Percentiles rank a stretch among this genome's conserved stretches.
phyloP scores from a whole-genome alignment of 179 eudicot species.

The Drosera spatulata region DNA sequence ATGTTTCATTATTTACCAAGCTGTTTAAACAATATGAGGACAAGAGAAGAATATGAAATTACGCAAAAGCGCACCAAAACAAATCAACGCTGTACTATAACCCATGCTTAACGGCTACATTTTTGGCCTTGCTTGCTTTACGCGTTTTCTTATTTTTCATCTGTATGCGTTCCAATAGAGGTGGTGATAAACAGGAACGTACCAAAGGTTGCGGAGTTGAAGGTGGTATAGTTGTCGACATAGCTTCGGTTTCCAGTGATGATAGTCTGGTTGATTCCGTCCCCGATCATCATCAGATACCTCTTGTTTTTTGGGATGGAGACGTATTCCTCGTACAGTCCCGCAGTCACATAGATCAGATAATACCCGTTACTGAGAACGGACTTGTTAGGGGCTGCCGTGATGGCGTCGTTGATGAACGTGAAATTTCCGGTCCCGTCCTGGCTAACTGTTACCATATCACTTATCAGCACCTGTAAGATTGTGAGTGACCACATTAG shows the following conservation, averaged over 20 bases:
- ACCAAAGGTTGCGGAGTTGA: constrained; percentile 73
- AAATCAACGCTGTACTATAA: too few species aligned
- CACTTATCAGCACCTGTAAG: constrained; percentile 18
- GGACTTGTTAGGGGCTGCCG: constrained; percentile 48
- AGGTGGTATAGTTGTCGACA: constrained; percentile 66
- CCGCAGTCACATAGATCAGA: constrained; percentile 50
- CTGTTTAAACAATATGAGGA: too few species aligned
- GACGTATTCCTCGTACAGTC: constrained; percentile 60
- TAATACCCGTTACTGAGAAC: constrained; percentile 38
- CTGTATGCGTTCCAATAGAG: too few species aligned
- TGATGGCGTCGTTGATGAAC: constrained; percentile 44
- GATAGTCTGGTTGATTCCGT: constrained; percentile 70
- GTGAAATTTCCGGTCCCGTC: constrained; percentile 54
- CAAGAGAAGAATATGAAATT: too few species aligned
- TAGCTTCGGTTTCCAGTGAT: constrained; percentile 64
- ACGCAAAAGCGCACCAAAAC: too few species aligned
- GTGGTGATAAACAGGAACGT: constrained; percentile 7
- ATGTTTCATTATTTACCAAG: too few species aligned
- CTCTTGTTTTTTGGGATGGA: constrained; percentile 50
- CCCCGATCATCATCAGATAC: constrained; percentile 77
- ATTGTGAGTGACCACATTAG: too few species aligned
- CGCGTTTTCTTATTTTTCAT: too few species aligned
- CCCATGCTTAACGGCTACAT: too few species aligned
- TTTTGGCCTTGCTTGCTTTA: too few species aligned
- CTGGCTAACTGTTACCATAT: constrained; percentile 46